Conservation (phyloP, 345 rosid species). For the Cochlearia excelsa region DNA sequence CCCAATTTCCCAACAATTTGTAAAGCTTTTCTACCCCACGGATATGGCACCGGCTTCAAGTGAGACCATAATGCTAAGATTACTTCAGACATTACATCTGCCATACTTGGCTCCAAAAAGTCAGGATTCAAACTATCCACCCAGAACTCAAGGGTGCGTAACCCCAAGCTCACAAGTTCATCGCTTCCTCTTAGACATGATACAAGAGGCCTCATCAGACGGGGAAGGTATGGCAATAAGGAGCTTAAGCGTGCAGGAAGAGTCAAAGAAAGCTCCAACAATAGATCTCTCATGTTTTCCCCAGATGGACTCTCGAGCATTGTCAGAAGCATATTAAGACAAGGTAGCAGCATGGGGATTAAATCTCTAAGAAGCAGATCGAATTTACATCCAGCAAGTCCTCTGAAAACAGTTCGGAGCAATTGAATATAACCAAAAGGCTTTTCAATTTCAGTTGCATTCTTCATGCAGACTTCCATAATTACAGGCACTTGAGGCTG, state of each 20-base stretch:
- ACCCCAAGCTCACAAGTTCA: constrained; percentile 84
- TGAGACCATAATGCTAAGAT: constrained; percentile 97
- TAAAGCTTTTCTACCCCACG: constrained; percentile 90
- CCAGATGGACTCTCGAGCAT: constrained; percentile 97
- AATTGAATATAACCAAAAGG: constrained; percentile 93
- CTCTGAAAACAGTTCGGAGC: constrained; percentile 85
- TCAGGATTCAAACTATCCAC: constrained; percentile 98
- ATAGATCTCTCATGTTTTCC: constrained; percentile 83
- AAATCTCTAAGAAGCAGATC: constrained; percentile 85
- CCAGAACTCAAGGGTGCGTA: constrained; percentile 98
- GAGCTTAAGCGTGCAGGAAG: constrained; percentile 98
- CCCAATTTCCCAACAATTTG: constrained; percentile 98
- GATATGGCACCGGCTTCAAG: constrained; percentile 85
- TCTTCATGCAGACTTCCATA: constrained; percentile 93
- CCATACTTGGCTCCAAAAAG: constrained; percentile 97
- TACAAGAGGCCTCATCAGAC: constrained; percentile 91
- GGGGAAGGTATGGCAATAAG: constrained; percentile 84
- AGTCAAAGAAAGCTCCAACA: constrained; percentile 86
- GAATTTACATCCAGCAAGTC: constrained; percentile 90
- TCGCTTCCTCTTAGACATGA: constrained; percentile 82
- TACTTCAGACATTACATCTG: constrained; percentile 91
- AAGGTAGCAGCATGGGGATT: constrained; percentile 82
- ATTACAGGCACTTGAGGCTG: constrained; percentile 94
- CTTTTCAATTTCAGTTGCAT: constrained; percentile 87
- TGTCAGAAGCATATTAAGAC: constrained; percentile 77